A percentile compares a stretch with the other conserved stretches of the same genome.
phyloP scores from a whole-genome alignment of 2,329 filamentous ascomycete species.

The Ascochyta lentis region DNA sequence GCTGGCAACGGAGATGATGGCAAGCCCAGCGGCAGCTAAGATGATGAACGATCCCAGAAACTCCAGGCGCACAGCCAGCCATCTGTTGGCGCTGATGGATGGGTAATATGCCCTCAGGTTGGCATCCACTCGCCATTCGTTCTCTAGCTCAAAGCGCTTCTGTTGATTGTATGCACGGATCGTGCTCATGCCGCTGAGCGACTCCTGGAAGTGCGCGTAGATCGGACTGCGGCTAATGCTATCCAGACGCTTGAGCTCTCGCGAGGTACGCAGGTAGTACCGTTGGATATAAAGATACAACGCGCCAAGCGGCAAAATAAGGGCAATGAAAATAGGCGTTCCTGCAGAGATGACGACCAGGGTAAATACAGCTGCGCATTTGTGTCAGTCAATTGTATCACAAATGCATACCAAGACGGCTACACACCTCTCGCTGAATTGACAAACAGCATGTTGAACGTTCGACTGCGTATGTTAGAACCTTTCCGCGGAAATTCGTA shows the following conservation, averaged over 20 bases:
- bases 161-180: conserved; percentile 95
- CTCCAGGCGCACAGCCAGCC: conserved; percentile 93
- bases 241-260: conserved; percentile 94
- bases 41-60: conserved; percentile 97
- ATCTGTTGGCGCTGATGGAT: conserved; percentile 87
- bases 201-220: conserved; percentile 98
- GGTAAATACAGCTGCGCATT: conserved; percentile 69
- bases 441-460: conserved; percentile 86
- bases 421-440: conserved; percentile 57
- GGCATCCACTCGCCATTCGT: conserved; percentile 95
- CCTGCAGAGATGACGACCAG: conserved; percentile 82
- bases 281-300: conserved; percentile 94
- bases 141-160: conserved; percentile 85
- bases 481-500: not conserved
- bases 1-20: conserved; percentile 78
- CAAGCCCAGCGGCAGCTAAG: conserved; percentile 79
- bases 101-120: conserved; percentile 96
- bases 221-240: conserved; percentile 95
- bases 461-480: conserved; percentile 60
- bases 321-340: conserved; percentile 78
- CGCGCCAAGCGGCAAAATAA: conserved; percentile 80
- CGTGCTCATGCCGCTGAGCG: conserved; percentile 89
- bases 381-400: conserved; percentile 32
- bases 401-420: conserved; percentile 18
- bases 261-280: conserved; percentile 95